Evolutionary conservation across 257 asterid genomes (phyloP).

Genomic region (Eustoma russellianum): DNA sequence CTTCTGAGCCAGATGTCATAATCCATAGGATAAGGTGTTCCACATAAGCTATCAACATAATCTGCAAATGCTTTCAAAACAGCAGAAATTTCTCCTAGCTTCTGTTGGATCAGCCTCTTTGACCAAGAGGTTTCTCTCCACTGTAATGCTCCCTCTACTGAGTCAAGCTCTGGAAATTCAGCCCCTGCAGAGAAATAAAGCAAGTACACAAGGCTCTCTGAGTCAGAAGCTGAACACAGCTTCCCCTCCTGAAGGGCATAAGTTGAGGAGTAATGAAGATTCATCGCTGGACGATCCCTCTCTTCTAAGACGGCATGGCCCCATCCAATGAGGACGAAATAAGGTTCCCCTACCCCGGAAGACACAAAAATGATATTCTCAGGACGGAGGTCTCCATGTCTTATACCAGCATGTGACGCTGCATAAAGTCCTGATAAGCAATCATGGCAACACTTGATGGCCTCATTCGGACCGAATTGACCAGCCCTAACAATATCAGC

Average conservation of each 20-base stretch:
- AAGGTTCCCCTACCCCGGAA: slow-evolving; percentile 42
- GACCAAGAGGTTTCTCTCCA: slow-evolving; percentile 99
- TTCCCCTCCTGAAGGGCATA: slow-evolving; percentile 95
- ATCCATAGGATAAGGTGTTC: slow-evolving; percentile 91
- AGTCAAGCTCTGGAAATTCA: slow-evolving; percentile 75
- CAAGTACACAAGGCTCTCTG: slow-evolving; percentile 87
- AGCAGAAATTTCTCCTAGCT: slow-evolving; percentile 88
- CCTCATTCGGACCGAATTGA: slow-evolving; percentile 56
- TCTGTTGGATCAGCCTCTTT: slow-evolving; percentile 88
- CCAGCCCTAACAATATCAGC: slow-evolving; percentile 69
- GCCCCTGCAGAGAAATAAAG: slow-evolving; percentile 69
- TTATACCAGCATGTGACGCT: slow-evolving; percentile 62
- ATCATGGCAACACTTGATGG: slow-evolving; percentile 90
- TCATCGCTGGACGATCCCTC: slow-evolving; percentile 82
- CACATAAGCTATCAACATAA: slow-evolving; percentile 94
- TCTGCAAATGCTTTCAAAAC: slow-evolving; percentile 95
- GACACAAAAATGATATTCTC: slow-evolving; percentile 64
- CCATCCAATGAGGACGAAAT: slow-evolving; percentile 80
- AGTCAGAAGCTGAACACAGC: slow-evolving; percentile 91
- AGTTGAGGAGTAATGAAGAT: slow-evolving; percentile 90
- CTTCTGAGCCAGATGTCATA: slow-evolving; percentile 86
- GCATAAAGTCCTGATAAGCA: slow-evolving; percentile 76
- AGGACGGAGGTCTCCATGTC: slow-evolving; percentile 94
- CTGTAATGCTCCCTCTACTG: slow-evolving; percentile 89
- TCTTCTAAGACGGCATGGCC: slow-evolving; percentile 97